Conservation (phyloP, 1,284 basidiomycete species). For the Sporisorium iseilematis-ciliati region DNA sequence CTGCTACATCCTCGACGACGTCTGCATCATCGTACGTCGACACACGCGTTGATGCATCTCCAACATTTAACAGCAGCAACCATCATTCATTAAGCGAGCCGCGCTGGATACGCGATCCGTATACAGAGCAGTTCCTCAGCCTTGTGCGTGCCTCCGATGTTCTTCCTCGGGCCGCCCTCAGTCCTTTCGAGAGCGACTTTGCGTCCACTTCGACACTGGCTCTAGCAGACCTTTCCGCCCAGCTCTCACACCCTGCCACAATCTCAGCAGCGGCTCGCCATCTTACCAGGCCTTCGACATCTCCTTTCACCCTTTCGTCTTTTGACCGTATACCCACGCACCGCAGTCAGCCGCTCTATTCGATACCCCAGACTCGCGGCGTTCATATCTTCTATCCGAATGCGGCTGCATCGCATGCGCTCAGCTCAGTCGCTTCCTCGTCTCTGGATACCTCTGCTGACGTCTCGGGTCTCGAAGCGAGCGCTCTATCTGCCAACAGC, state of each 20-base stretch:
- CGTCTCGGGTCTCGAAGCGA: slow-evolving; percentile 5
- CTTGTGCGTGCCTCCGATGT: slow-evolving; percentile 4
- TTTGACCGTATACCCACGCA: slow-evolving; percentile 19
- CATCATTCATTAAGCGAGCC: not conserved
- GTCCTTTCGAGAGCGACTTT: slow-evolving; percentile 8
- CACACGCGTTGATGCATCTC: not conserved
- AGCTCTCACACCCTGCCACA: slow-evolving; percentile 1
- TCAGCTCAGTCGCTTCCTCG: slow-evolving; percentile 1
- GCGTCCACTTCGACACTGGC: slow-evolving; percentile 6
- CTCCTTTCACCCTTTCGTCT: slow-evolving; percentile 16
- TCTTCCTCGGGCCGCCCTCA: not conserved
- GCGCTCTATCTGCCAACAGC: slow-evolving; percentile 1
- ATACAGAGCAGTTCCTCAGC: not conserved
- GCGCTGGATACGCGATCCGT: slow-evolving; percentile 11
- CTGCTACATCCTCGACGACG: not conserved
- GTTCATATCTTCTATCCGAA: slow-evolving; percentile 39
- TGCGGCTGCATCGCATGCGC: slow-evolving; percentile 27
- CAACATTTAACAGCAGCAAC: not conserved
- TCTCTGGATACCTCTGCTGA: slow-evolving; percentile 3
- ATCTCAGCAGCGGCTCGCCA: slow-evolving; percentile 31
- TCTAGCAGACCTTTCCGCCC: not conserved
- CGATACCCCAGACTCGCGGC: slow-evolving; percentile 18
- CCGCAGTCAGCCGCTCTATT: slow-evolving; percentile 8
- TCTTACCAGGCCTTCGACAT: slow-evolving; percentile 8
- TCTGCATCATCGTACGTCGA: not conserved